Base-by-base conservation (phyloP, 257 asterid species). In the Ocimum tenuiflorum region DNA sequence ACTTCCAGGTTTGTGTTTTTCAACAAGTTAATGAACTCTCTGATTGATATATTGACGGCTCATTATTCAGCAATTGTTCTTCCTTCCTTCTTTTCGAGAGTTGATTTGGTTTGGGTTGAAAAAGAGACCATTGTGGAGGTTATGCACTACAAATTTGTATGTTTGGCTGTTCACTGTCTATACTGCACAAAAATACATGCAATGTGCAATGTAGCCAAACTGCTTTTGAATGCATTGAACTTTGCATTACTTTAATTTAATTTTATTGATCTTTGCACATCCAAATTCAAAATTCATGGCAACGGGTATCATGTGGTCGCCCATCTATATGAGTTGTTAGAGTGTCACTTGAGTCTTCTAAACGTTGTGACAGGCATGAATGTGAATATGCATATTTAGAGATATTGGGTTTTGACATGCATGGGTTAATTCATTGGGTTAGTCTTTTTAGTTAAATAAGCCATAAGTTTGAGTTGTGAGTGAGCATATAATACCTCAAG, bases 1-100 rank as follows among this genome's bases (percentile, higher is more conserved):
- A 67, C 97, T 94, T 79, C 95, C 99, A 82, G 99, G 99, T 94
- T 46, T 31, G 60, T 50, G 17, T 36, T 59, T 17, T 43, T 48
- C 35, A 24, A 20, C 17, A 29, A 43, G 33, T 43, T 48, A 41
- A 13, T 65, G 31, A 29, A 47, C 35, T 48, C 33, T 59, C 29
- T 60, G 22, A 58, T 14, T 18, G 11, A 13, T 69, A 2, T 20
- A 31, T 52, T 50, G 51, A n/a, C 33, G 43, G 50, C 42, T 47
- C 71, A 13, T 33, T 45, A 54, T 14, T 57, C 48, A 38, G 41
- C 22, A 24, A 43, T 60, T 50, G n/a, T 31, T 49, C 19, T 24
- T 43, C 11, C 0, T 31, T 10, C 17, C 2, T 22, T 3, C 7
- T n/a, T 27, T 27, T 6, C 39, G 13, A 1, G 6, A 6, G 42